Evolutionary conservation across 768 basidiomycete genomes (phyloP).

Genomic region (Phylloporus rhodoxanthus): DNA sequence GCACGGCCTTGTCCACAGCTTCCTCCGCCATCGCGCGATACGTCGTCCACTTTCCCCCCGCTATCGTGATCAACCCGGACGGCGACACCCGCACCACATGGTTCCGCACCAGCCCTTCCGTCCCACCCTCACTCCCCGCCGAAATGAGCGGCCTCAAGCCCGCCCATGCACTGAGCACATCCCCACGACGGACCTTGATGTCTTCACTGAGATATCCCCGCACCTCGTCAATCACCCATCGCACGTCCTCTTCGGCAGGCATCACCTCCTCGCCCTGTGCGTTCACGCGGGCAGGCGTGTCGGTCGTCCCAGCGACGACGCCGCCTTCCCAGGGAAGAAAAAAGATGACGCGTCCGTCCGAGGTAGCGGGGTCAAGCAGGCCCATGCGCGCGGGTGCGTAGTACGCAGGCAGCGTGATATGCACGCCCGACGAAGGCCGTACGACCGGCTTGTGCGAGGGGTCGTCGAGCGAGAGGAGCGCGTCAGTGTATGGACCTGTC

Average conservation of each 20-base stretch:
- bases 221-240: slow-evolving; percentile 95
- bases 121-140: slow-evolving; percentile 67
- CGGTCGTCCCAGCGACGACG: slow-evolving; percentile 96
- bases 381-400: slow-evolving; percentile 95
- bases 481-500: slow-evolving; percentile 90
- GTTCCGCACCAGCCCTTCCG: slow-evolving; percentile 85
- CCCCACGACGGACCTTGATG: slow-evolving; percentile 89
- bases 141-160: slow-evolving; percentile 87
- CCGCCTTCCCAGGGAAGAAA: slow-evolving; percentile 99
- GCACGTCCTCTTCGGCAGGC: slow-evolving; percentile 89
- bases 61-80: slow-evolving; percentile 85
- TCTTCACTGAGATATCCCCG: slow-evolving; percentile 83
- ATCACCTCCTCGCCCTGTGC: slow-evolving; percentile 55
- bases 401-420: slow-evolving; percentile 96
- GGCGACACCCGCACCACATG: slow-evolving; percentile 84
- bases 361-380: slow-evolving; percentile 89
- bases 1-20: slow-evolving; percentile 82
- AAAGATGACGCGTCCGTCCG: slow-evolving; percentile 96
- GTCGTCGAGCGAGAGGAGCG: slow-evolving; percentile 76
- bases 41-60: slow-evolving; percentile 98
- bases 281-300: slow-evolving; percentile 67
- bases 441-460: slow-evolving; percentile 79
- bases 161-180: slow-evolving; percentile 93
- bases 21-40: slow-evolving; percentile 96
- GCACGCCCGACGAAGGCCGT: slow-evolving; percentile 86